Base-by-base conservation (phyloP, 1,139 yeast genomes). In the Arxiozyma slooffiae region DNA sequence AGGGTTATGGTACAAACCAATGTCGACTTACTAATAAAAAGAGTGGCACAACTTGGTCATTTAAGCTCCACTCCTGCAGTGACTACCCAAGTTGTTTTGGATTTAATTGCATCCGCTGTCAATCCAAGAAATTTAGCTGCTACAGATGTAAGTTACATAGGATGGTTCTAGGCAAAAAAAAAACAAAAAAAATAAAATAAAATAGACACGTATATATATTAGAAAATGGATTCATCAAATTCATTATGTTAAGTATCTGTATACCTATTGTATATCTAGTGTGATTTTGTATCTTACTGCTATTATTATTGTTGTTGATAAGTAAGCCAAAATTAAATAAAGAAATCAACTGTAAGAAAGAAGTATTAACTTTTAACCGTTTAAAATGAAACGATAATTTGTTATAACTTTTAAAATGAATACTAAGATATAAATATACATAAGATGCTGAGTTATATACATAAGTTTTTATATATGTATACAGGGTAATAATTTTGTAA, bases 91-190 rank as follows among this genome's bases (percentile, higher is more conserved):
- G 85, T 87, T 55, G 88, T 90, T 38, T 77, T 92, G 59, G 97
- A 92, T 60, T 77, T 92, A 64, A 88, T 94, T 50, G 85, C 96
- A 3, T 94, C 87, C 63, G 97, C 99, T 5, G 98, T 92, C 16
- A 92, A 90, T 64, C 97, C 98, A 37, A 80, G 96, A 60, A 88
- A 88, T 61, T 73, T 94, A 64, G 97, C 97, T 16, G 82, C 89
- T 53, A 85, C 96, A 20, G 98, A 94, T 62, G 84, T 90, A 34
- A 76, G 88, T 56, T 92, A 96, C 94, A 89, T 92, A 96, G 95
- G 98, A 1, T 92, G 89, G 72, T 78, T 90, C 44, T 62, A 52
- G 48, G 18, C 2, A 22, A 22, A 18, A 39, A 17, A 21, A n/a
- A 26, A 14, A 22, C 14, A 18, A 7, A 18, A 7, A 18, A 20